Conservation (phyloP, 2,329 filamentous ascomycete genomes). For the Aspergillus neotritici region DNA sequence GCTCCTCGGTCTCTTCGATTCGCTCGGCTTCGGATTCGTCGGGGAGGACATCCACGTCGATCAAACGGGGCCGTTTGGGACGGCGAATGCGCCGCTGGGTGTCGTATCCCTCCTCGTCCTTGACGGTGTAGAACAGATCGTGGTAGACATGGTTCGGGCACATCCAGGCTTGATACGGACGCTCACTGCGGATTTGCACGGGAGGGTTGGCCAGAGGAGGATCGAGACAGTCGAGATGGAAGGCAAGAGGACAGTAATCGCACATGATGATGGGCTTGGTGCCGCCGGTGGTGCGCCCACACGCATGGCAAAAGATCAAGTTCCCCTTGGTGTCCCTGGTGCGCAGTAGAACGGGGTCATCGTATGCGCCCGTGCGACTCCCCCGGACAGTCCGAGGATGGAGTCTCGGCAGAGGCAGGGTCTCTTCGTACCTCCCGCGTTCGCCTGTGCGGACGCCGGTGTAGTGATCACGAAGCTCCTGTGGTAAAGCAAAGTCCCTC, state of each 20-base stretch:
- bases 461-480: conserved; percentile 67
- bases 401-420: conserved; percentile 35
- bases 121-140: conserved; percentile 49
- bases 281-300: conserved; percentile 59
- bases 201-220: conserved; percentile 77
- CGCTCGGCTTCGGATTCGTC: conserved; percentile 49
- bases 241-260: conserved; percentile 72
- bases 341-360: conserved; percentile 40
- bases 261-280: conserved; percentile 76
- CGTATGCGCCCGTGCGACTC: conserved; percentile 19
- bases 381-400: conserved; percentile 18
- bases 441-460: conserved; percentile 70
- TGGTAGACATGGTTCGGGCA: conserved; percentile 85
- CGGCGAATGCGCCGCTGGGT: conserved; percentile 29
- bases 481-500: conserved; percentile 66
- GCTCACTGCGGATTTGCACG: conserved; percentile 45
- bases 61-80: conserved; percentile 47
- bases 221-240: conserved; percentile 90
- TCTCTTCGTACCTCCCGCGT: conserved; percentile 76
- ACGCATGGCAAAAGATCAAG: conserved; percentile 70
- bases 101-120: conserved; percentile 51
- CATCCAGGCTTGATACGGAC: conserved; percentile 67
- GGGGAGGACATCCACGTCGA: conserved; percentile 62
- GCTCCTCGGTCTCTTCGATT: conserved; percentile 55
- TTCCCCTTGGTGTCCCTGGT: conserved; percentile 67